Conservation (phyloP, 2,329 filamentous ascomycete genomes). For the Cladophialophora chaetospira region DNA sequence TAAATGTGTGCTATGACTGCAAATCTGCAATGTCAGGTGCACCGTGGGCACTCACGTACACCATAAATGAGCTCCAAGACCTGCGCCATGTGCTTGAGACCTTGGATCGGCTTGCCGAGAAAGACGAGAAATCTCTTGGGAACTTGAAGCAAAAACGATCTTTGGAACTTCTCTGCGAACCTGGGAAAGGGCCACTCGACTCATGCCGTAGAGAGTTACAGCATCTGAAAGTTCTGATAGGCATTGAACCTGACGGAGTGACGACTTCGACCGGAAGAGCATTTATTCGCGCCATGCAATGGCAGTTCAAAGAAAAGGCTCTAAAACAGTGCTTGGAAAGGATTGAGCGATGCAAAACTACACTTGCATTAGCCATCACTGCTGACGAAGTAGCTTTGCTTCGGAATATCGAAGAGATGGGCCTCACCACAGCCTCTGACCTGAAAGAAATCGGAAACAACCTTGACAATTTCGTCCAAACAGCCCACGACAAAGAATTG, state of each 20-base stretch:
- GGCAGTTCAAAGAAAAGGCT: conserved; percentile 4
- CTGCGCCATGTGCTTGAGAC: background rate
- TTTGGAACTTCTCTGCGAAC: background rate
- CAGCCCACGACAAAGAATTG: background rate
- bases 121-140: background rate
- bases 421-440: background rate
- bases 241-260: background rate
- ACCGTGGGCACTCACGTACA: background rate
- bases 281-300: background rate
- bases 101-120: background rate
- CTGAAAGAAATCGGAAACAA: background rate
- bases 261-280: background rate
- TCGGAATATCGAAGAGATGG: background rate
- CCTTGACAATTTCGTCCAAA: background rate
- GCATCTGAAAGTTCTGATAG: background rate
- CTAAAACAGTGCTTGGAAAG: background rate
- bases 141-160: background rate
- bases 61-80: background rate
- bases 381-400: conserved; percentile 3
- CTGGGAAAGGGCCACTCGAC: background rate
- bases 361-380: background rate
- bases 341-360: conserved; percentile 1
- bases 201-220: background rate
- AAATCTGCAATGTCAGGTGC: background rate
- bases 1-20: background rate